These are phyloP conservation scores for Calonectria naviculata DNA, from an alignment of 2,329 filamentous ascomycete genomes.

Conservation along the genomic window DNA sequence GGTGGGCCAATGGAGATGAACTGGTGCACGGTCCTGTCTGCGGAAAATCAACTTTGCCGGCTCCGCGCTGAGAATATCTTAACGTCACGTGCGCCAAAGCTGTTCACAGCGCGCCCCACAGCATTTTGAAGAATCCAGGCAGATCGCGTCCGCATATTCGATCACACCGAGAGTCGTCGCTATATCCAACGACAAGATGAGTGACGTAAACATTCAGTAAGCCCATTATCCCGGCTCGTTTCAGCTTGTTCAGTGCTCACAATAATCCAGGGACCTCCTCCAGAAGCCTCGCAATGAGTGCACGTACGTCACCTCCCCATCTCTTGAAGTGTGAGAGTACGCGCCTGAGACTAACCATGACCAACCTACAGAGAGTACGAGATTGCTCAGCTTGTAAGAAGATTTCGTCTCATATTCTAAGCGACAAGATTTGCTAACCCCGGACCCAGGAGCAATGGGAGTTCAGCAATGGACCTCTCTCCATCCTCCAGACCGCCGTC, in stretches of 20 bases:
- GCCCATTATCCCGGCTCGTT: neutral
- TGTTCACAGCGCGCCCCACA: slow-evolving; percentile 10
- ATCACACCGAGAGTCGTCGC: slow-evolving; percentile 13
- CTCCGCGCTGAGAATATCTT: neutral
- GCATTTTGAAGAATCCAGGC: slow-evolving; percentile 18
- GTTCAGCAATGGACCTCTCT: slow-evolving; percentile 18
- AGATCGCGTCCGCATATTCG: slow-evolving; percentile 15
- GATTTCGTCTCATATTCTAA: neutral
- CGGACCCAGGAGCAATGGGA: slow-evolving; percentile 14
- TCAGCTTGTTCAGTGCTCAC: neutral
- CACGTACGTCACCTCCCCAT: slow-evolving; percentile 14
- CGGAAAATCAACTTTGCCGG: slow-evolving; percentile 2
- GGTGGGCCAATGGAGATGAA: neutral
- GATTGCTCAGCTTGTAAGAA: slow-evolving; percentile 17
- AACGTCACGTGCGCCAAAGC: slow-evolving; percentile 2
- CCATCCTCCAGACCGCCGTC: slow-evolving; percentile 20
- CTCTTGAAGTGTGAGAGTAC: neutral
- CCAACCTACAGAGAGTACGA: slow-evolving; percentile 10
- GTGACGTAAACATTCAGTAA: slow-evolving; percentile 21
- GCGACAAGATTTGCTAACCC: neutral
- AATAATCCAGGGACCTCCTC: slow-evolving; percentile 14
- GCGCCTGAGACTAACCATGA: slow-evolving; percentile 12
- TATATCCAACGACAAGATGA: slow-evolving; percentile 14
- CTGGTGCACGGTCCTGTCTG: neutral
- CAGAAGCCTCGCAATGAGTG: slow-evolving; percentile 22